phyloP scores from a whole-genome alignment of 176 grass and related monocot genomes.

The Triticum monococcum region DNA sequence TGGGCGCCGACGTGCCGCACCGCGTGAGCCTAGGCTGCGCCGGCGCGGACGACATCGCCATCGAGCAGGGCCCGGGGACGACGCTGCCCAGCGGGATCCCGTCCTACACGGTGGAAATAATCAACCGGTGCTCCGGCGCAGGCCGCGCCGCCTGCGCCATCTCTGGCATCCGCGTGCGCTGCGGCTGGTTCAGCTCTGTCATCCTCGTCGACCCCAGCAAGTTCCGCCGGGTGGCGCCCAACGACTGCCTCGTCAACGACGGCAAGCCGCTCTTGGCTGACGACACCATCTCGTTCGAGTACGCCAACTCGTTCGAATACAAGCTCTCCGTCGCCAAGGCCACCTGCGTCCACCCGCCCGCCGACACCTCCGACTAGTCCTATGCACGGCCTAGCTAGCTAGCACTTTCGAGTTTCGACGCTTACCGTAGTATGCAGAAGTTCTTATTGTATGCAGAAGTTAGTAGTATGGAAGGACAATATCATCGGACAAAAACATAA shows the following conservation, averaged over 20 bases:
- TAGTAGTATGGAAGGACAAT: too few species aligned
- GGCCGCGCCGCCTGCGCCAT: constrained; percentile 43
- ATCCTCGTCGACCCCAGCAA: constrained; percentile 67
- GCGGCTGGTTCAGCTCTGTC: constrained; percentile 92
- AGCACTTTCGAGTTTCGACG: not conserved
- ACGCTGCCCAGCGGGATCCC: constrained; percentile 39
- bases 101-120: constrained; percentile 77
- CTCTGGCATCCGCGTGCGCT: constrained; percentile 69
- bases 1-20: not conserved
- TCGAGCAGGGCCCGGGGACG: constrained; percentile 29
- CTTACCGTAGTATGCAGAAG: too few species aligned
- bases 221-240: constrained; percentile 66
- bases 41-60: constrained; percentile 47
- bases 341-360: constrained; percentile 38
- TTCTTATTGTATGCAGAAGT: too few species aligned
- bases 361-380: not conserved
- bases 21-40: constrained; percentile 40
- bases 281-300: constrained; percentile 70
- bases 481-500: too few species aligned
- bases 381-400: not conserved
- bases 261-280: constrained; percentile 56
- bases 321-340: constrained; percentile 38
- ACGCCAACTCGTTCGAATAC: constrained; percentile 81
- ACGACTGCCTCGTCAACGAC: constrained; percentile 94
- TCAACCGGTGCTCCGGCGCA: constrained; percentile 49